Evolutionary conservation across 257 asterid genomes (phyloP), one percentile per base, ranked within the genome.

Genomic region (Solanum virginianum): DNA sequence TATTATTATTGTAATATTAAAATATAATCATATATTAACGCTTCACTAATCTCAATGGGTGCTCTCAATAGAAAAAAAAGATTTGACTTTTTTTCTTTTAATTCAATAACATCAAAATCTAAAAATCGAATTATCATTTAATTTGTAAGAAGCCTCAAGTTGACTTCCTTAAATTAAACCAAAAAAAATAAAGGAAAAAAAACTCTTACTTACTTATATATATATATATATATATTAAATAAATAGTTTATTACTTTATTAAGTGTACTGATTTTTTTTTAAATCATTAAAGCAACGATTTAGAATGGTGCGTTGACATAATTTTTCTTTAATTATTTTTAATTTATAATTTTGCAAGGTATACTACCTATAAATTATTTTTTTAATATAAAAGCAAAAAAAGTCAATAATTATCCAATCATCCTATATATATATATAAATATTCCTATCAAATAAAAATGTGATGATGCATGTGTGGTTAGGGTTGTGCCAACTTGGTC

Each of bases 401-500:
- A 71, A 55, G 53, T 36, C 85, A 66, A 85, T 16, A 66, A 85
- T 16, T n/a, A 85, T 39, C 53, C 18, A 68, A 53, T 69, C 51
- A 45, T 66, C 6, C 4, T 8, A 13, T 9, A 36, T 36, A 36
- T 36, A 36, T 4, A 36, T 36, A 36, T 4, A 36, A 1, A 1
- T 32, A 32, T 32, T 32, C 4, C 3, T 32, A 32, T 32, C 55
- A 82, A 43, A 72, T 56, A 16, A 54, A 70, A 22, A 29, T 1
- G 43, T 2, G 55, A 56, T 60, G 59, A 39, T 83, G 57, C 87
- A 70, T 81, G 83, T 80, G 86, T 83, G 90, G 89, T 75, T 86
- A 41, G 84, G 91, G 85, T 80, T 71, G 80, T 29, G 82, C 85
- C 90, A 74, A 85, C 85, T 86, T 86, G 90, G 89, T 86, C 87